phyloP scores from a whole-genome alignment of 345 rosid species.

The Gossypium thurberi region DNA sequence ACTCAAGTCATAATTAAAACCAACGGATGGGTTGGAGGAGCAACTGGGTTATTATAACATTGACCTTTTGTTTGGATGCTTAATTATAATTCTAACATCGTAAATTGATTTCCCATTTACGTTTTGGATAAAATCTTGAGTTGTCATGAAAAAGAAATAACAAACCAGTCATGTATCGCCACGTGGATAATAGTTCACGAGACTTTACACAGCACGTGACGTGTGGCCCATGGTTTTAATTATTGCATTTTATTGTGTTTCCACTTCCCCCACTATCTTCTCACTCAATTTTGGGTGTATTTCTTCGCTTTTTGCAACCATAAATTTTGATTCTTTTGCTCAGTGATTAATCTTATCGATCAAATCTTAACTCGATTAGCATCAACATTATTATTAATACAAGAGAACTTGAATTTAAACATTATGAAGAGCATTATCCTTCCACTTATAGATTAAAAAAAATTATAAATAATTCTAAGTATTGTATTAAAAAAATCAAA shows the following conservation, averaged over 20 bases:
- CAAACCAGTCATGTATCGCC: background rate
- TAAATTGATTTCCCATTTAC: background rate
- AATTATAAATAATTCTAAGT: too few species aligned
- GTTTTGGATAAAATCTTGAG: background rate
- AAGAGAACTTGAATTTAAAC: fast-evolving
- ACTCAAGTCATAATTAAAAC: too few species aligned
- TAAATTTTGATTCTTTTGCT: too few species aligned
- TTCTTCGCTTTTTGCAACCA: too few species aligned
- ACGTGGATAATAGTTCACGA: background rate
- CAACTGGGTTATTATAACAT: too few species aligned
- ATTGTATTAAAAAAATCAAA: too few species aligned
- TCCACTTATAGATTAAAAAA: fast-evolving
- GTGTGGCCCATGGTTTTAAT: background rate
- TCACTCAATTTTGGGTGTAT: background rate
- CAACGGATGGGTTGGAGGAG: too few species aligned
- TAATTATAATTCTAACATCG: background rate
- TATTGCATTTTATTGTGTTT: background rate
- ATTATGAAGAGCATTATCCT: fast-evolving
- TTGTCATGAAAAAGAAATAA: background rate
- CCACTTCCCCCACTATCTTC: background rate
- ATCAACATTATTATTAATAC: fast-evolving
- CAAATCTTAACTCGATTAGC: fast-evolving
- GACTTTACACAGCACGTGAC: background rate
- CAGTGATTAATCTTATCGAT: too few species aligned
- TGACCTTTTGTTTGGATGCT: background rate